Evolutionary conservation across 495 filamentous ascomycete genomes (phyloP).

Genomic region (Rusavskia elegans): DNA sequence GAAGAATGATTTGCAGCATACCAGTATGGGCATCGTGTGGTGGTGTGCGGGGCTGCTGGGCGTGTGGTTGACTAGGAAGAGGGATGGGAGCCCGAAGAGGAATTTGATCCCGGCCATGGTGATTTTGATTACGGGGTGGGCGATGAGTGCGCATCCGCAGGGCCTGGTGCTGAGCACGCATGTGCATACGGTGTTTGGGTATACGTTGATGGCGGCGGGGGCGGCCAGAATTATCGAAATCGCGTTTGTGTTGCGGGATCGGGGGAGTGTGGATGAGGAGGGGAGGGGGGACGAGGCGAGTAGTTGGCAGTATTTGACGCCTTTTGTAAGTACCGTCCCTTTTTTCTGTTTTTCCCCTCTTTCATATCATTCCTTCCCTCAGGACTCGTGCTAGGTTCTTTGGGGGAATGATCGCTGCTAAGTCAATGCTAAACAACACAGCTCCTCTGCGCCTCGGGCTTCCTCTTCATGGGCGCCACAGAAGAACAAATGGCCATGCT

Average conservation of each 20-base stretch:
- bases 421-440: constrained; percentile 14
- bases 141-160: constrained; percentile 83
- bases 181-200: constrained; percentile 87
- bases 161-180: constrained; percentile 65
- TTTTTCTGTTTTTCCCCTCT: too few relatives aligned
- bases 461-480: constrained; percentile 93
- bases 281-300: constrained; percentile 46
- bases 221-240: constrained; percentile 78
- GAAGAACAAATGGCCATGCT: constrained; percentile 87
- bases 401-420: too few relatives aligned
- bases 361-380: background rate
- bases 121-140: constrained; percentile 85
- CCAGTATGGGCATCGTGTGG: constrained; percentile 94
- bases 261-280: constrained; percentile 31
- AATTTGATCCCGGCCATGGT: constrained; percentile 89
- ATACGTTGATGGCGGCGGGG: constrained; percentile 86
- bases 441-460: constrained; percentile 85
- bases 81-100: constrained; percentile 71
- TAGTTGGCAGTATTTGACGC: constrained; percentile 86
- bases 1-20: constrained; percentile 93
- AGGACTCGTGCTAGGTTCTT: too few relatives aligned
- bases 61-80: constrained; percentile 73
- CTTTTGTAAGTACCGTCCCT: constrained; percentile 68
- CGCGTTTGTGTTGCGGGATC: constrained; percentile 68
- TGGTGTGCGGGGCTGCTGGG: constrained; percentile 86